Percentiles rank a stretch among this genome's conserved stretches.
Conservation (phyloP, 805 yeast genomes). For the Debaryomyces maramus region DNA sequence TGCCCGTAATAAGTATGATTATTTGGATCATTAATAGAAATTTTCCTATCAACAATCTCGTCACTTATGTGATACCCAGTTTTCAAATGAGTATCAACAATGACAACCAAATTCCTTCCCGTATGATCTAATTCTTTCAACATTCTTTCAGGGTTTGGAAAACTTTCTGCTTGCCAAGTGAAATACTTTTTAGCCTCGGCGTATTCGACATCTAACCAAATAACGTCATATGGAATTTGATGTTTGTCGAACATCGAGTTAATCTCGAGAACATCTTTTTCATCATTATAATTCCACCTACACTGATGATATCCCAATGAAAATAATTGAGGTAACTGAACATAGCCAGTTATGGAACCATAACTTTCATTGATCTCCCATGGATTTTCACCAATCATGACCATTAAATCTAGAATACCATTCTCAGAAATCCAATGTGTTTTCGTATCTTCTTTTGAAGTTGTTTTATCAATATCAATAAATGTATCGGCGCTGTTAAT, state of each 20-base stretch:
- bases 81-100: conserved; percentile 92
- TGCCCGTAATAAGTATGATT: conserved; percentile 71
- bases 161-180: conserved; percentile 78
- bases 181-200: conserved; percentile 84
- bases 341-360: conserved; percentile 69
- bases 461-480: conserved; percentile 60
- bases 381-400: conserved; percentile 63
- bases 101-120: conserved; percentile 78
- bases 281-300: conserved; percentile 95
- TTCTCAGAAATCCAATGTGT: conserved; percentile 95
- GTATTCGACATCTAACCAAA: conserved; percentile 95
- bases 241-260: conserved; percentile 66
- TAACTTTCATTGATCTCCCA: conserved; percentile 57
- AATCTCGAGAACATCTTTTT: conserved; percentile 77
- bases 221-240: conserved; percentile 81
- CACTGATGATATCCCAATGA: conserved; percentile 94
- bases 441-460: conserved; percentile 27
- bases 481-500: conserved; percentile 90
- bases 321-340: conserved; percentile 72
- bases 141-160: conserved; percentile 76
- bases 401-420: conserved; percentile 75
- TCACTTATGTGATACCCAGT: conserved; percentile 66
- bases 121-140: conserved; percentile 61
- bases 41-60: conserved; percentile 36
- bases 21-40: conserved; percentile 47